Conservation (phyloP, 2,329 filamentous ascomycete species). For the Ophidiomyces ophidiicola region DNA sequence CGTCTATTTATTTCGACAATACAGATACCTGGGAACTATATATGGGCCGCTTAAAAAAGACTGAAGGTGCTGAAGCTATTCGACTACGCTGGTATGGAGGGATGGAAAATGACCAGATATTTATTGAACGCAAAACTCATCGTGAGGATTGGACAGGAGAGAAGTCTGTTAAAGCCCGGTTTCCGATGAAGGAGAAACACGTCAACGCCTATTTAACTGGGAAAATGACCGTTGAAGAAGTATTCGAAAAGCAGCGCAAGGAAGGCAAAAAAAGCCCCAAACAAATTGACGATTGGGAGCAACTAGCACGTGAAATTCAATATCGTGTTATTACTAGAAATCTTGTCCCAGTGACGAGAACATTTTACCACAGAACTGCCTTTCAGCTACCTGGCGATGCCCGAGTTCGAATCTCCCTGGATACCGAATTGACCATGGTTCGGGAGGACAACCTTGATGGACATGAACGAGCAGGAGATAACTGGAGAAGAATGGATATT, state of each 20-base stretch:
- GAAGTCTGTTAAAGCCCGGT: constrained; percentile 96
- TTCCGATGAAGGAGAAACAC: constrained; percentile 91
- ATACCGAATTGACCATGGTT: constrained; percentile 89
- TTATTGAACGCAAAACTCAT: constrained; percentile 95
- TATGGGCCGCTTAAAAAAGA: constrained; percentile 89
- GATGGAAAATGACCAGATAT: constrained; percentile 90
- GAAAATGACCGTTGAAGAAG: constrained; percentile 66
- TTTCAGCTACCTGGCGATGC: constrained; percentile 96
- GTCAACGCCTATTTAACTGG: constrained; percentile 83
- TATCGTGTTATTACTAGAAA: constrained; percentile 82
- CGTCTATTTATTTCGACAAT: constrained; percentile 98
- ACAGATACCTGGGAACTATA: constrained; percentile 89
- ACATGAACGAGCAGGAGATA: constrained; percentile 59
- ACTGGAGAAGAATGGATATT: constrained; percentile 96
- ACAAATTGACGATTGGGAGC: constrained; percentile 79
- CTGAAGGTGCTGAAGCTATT: constrained; percentile 91
- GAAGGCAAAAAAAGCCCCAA: constrained; percentile 89
- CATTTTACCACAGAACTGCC: constrained; percentile 95
- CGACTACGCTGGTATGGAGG: constrained; percentile 94
- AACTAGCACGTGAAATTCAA: constrained; percentile 81
- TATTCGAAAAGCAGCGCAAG: constrained; percentile 94
- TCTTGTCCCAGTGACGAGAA: constrained; percentile 78
- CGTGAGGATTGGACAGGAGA: constrained; percentile 98
- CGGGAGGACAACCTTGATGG: constrained; percentile 93
- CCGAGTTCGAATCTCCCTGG: constrained; percentile 87